phyloP scores from a whole-genome alignment of 2,329 filamentous ascomycete genomes.

The Chrysoporthe cubensis region DNA sequence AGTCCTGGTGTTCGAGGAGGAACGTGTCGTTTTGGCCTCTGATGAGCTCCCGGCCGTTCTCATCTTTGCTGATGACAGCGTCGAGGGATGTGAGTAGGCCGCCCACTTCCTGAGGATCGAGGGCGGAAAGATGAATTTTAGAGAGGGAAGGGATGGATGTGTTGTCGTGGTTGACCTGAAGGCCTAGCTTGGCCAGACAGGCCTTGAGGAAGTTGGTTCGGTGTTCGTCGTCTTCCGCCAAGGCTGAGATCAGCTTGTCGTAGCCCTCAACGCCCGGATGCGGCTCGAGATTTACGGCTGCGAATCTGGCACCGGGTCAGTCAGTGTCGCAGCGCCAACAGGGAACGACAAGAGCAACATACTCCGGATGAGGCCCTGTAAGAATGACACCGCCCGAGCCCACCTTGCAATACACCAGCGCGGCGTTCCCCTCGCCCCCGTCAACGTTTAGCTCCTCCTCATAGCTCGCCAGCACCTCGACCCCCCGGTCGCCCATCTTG shows the following conservation, averaged over 20 bases:
- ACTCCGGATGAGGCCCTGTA: constrained; percentile 90
- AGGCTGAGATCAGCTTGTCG: constrained; percentile 66
- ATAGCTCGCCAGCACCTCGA: constrained; percentile 85
- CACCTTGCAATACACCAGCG: constrained; percentile 81
- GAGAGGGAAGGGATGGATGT: constrained; percentile 78
- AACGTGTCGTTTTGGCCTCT: constrained; percentile 84
- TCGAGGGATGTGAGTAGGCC: constrained; percentile 69
- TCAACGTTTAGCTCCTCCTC: constrained; percentile 75
- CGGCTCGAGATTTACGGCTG: constrained; percentile 74
- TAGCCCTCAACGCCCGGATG: constrained; percentile 72
- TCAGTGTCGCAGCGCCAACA: constrained; percentile 26
- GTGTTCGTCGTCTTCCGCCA: constrained; percentile 70
- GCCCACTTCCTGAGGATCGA: constrained; percentile 66
- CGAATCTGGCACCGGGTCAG: constrained; percentile 61
- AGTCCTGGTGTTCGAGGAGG: constrained; percentile 69
- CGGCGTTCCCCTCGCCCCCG: constrained; percentile 72
- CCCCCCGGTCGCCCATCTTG: constrained; percentile 62
- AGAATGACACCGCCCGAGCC: constrained; percentile 80
- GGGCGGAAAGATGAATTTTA: constrained; percentile 77
- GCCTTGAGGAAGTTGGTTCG: constrained; percentile 78
- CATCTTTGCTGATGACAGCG: constrained; percentile 68
- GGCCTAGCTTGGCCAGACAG: constrained; percentile 77
- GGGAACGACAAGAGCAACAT: constrained; percentile 41
- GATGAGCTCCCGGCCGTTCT: constrained; percentile 69
- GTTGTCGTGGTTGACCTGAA: constrained; percentile 74